phyloP scores from a whole-genome alignment of 768 basidiomycete genomes.

The Pleurotus tuber-regium region DNA sequence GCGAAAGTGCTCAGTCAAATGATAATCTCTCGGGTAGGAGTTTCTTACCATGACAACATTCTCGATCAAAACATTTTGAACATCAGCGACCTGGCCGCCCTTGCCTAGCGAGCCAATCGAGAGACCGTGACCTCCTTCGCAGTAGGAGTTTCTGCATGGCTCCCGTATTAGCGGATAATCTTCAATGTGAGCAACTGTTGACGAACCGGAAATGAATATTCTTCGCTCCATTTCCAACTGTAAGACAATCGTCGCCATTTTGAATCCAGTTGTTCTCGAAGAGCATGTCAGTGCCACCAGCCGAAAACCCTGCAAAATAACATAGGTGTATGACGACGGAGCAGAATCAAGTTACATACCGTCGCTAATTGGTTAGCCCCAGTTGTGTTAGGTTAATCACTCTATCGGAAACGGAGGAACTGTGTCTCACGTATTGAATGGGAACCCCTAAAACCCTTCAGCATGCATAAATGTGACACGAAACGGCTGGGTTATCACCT shows the following conservation, averaged over 20 bases:
- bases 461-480: background rate
- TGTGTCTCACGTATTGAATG: constrained; percentile 63
- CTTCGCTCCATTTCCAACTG: constrained; percentile 54
- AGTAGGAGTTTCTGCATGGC: constrained; percentile 42
- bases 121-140: constrained; percentile 58
- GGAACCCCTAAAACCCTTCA: constrained; percentile 39
- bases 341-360: too few relatives aligned
- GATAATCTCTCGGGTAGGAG: too few relatives aligned
- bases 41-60: constrained; percentile 42
- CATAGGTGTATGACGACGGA: too few relatives aligned
- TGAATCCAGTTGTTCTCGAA: constrained; percentile 57
- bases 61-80: constrained; percentile 57
- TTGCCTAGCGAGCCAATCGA: constrained; percentile 54
- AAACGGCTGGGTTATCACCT: constrained; percentile 19
- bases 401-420: too few relatives aligned
- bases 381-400: too few relatives aligned
- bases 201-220: constrained; percentile 48
- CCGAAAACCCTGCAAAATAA: constrained; percentile 43
- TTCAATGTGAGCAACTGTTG: background rate
- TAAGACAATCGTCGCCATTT: constrained; percentile 64
- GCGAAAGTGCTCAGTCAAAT: too few relatives aligned
- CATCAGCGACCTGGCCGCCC: constrained; percentile 46
- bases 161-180: background rate
- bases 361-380: too few relatives aligned
- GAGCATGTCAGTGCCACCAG: constrained; percentile 52